Percentiles rank a stretch among this genome's conserved stretches.
These are phyloP conservation scores for Fomitopsis betulina DNA, from an alignment of 1,284 basidiomycete species.

Conservation along the genomic window DNA sequence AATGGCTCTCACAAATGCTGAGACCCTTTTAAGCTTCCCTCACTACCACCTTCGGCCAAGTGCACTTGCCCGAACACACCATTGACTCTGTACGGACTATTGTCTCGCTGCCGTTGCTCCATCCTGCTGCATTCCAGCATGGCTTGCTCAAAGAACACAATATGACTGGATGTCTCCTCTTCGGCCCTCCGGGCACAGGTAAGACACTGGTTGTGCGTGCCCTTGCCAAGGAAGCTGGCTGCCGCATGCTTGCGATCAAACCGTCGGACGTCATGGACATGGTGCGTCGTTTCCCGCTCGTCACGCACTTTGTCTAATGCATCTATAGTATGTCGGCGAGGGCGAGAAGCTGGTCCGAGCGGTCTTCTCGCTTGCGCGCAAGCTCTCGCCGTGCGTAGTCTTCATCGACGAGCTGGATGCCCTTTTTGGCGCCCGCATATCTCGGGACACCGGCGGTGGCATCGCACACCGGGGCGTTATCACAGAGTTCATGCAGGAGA, in stretches of 20 bases:
- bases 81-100: constrained; percentile 88
- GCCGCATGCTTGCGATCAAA: constrained; percentile 81
- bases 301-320: constrained; percentile 2
- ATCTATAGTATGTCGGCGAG: constrained; percentile 82
- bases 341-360: constrained; percentile 92
- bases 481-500: constrained; percentile 98
- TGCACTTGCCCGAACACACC: constrained; percentile 83
- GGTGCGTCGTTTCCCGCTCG: constrained; percentile 39
- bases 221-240: constrained; percentile 87
- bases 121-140: constrained; percentile 86
- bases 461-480: constrained; percentile 83
- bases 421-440: constrained; percentile 85
- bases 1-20: constrained; percentile 8
- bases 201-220: constrained; percentile 90
- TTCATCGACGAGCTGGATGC: constrained; percentile 97
- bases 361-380: constrained; percentile 85
- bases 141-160: constrained; percentile 89
- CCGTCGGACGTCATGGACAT: constrained; percentile 89
- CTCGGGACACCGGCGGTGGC: constrained; percentile 77
- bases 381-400: constrained; percentile 88
- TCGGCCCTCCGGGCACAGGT: constrained; percentile 90
- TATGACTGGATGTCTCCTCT: constrained; percentile 84
- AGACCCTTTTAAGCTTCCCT: constrained; percentile 46
- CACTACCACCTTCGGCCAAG: constrained; percentile 81
- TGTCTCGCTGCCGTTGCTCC: constrained; percentile 86